These are phyloP conservation scores for Ormosia emarginata DNA, from an alignment of 306 rosid genomes.

Conservation along the genomic window DNA sequence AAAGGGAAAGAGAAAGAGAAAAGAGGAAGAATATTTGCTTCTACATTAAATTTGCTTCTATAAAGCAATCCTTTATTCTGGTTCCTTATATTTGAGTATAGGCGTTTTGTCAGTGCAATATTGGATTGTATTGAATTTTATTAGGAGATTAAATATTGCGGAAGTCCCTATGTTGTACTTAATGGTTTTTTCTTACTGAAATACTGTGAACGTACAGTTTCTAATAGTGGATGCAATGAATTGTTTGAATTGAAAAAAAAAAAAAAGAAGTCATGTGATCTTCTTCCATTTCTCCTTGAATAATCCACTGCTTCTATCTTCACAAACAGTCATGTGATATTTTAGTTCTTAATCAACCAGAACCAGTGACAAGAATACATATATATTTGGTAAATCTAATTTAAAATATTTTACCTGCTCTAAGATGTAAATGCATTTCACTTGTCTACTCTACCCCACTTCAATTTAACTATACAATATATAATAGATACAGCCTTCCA, in stretches of 20 bases:
- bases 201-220: neutral
- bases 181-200: neutral
- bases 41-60: conserved; percentile 4
- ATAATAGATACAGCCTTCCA: neutral
- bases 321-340: neutral
- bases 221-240: neutral
- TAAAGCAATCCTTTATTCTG: conserved; percentile 19
- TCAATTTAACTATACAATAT: neutral
- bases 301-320: neutral
- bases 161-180: neutral
- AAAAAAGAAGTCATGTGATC: neutral
- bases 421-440: neutral
- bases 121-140: neutral
- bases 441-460: neutral
- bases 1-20: conserved; percentile 17
- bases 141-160: neutral
- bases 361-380: neutral
- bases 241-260: neutral
- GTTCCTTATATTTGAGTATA: conserved; percentile 12
- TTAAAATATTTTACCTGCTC: neutral
- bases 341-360: neutral
- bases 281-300: neutral
- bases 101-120: neutral
- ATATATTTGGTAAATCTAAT: neutral
- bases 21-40: conserved; percentile 19